Percentiles rank a stretch among this genome's conserved stretches.
Conservation (phyloP, 768 basidiomycete genomes). For the Infundibulicybe gibba region DNA sequence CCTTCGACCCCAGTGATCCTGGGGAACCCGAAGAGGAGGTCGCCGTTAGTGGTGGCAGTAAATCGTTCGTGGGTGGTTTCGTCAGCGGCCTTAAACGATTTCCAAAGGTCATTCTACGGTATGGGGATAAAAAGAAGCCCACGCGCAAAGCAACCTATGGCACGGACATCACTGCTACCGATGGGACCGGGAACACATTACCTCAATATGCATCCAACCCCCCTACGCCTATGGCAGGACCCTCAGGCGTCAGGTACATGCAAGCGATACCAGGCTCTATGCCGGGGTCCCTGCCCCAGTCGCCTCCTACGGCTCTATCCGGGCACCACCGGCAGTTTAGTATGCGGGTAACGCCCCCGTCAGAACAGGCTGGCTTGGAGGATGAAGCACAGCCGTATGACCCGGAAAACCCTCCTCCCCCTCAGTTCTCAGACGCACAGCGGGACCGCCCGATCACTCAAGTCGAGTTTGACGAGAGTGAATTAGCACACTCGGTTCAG, state of each 20-base stretch:
- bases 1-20: not conserved
- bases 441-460: slow-evolving; percentile 1
- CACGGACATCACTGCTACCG: slow-evolving; percentile 21
- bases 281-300: slow-evolving; percentile 10
- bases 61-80: slow-evolving; percentile 32
- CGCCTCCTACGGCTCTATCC: slow-evolving; percentile 13
- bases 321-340: slow-evolving; percentile 21
- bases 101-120: slow-evolving; percentile 26
- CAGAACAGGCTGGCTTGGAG: slow-evolving; percentile 20
- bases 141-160: slow-evolving; percentile 16
- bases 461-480: not conserved
- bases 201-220: slow-evolving; percentile 35
- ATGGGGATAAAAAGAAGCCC: slow-evolving; percentile 19
- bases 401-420: slow-evolving; percentile 10
- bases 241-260: slow-evolving; percentile 28
- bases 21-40: not conserved
- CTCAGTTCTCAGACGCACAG: slow-evolving; percentile 10
- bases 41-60: slow-evolving; percentile 9
- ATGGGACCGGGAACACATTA: slow-evolving; percentile 20
- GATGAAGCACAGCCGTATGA: slow-evolving; percentile 19
- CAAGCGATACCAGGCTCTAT: slow-evolving; percentile 29
- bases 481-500: not conserved
- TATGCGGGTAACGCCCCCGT: slow-evolving; percentile 26
- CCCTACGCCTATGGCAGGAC: slow-evolving; percentile 28
- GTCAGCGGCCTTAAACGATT: slow-evolving; percentile 29